Evolutionary conservation across 2,329 filamentous ascomycete genomes (phyloP).

Genomic region (Trichophyton rubrum): DNA sequence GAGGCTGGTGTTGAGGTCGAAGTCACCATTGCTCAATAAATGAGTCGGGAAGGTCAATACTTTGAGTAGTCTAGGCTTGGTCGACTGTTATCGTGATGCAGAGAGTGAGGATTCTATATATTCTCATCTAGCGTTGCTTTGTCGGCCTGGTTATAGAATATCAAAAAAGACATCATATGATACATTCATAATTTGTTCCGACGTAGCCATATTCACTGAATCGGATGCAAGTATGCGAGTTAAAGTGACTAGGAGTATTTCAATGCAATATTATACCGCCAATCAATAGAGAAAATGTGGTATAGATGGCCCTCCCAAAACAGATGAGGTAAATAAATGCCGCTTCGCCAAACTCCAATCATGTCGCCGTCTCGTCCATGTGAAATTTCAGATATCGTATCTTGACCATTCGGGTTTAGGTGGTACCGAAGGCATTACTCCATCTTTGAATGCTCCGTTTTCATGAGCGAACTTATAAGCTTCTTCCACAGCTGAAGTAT

Average conservation of each 20-base stretch:
- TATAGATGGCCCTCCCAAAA: background rate
- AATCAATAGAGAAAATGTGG: background rate
- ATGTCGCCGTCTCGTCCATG: background rate
- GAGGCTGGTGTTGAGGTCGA: slow-evolving; percentile 43
- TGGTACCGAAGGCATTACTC: slow-evolving; percentile 62
- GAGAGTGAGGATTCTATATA: background rate
- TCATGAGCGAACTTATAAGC: slow-evolving; percentile 54
- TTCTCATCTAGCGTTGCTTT: background rate
- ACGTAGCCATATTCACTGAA: background rate
- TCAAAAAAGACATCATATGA: background rate
- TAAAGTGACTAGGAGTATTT: background rate
- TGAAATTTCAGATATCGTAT: slow-evolving; percentile 52
- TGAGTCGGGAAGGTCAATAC: slow-evolving; percentile 6
- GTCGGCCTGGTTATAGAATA: slow-evolving; percentile 2
- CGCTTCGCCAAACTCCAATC: background rate
- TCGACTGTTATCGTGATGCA: background rate
- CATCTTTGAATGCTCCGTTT: slow-evolving; percentile 56
- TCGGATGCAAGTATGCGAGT: too few species aligned
- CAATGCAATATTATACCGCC: background rate
- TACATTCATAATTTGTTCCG: background rate
- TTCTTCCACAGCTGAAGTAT: slow-evolving; percentile 42
- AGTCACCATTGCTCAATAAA: slow-evolving; percentile 42
- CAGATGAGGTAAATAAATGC: background rate
- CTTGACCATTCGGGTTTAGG: slow-evolving; percentile 63
- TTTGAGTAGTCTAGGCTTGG: slow-evolving; percentile 1